Percentiles rank a stretch among this genome's conserved stretches.
These are phyloP conservation scores for Erythrobasidium hasegawianum DNA, from an alignment of 1,284 basidiomycete genomes.

Conservation along the genomic window DNA sequence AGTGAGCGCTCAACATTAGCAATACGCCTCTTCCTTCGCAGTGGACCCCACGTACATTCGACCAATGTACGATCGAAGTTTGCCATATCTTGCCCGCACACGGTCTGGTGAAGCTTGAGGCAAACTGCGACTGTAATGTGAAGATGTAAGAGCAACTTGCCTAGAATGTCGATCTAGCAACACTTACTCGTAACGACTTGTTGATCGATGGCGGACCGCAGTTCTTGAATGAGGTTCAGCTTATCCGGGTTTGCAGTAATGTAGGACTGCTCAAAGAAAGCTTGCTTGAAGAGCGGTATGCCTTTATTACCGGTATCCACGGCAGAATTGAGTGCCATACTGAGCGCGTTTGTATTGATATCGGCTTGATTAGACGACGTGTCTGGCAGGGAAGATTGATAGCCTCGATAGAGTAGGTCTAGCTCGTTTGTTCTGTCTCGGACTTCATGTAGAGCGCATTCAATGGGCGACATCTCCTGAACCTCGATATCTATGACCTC, in stretches of 20 bases:
- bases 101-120: slow-evolving; percentile 71
- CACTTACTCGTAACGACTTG: slow-evolving; percentile 57
- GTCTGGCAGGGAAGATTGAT: slow-evolving; percentile 56
- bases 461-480: slow-evolving; percentile 79
- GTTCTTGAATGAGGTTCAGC: slow-evolving; percentile 63
- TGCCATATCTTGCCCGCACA: slow-evolving; percentile 81
- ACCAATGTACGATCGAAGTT: slow-evolving; percentile 87
- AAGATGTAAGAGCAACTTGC: too few relatives aligned
- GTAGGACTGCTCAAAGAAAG: slow-evolving; percentile 72
- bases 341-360: slow-evolving; percentile 73
- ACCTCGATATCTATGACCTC: slow-evolving; percentile 74
- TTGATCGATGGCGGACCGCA: slow-evolving; percentile 71
- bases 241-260: slow-evolving; percentile 65
- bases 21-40: too few relatives aligned
- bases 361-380: slow-evolving; percentile 48
- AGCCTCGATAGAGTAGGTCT: slow-evolving; percentile 64
- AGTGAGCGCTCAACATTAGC: too few relatives aligned
- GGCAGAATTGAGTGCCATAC: slow-evolving; percentile 79
- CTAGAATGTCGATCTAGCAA: background rate
- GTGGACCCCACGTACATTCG: too few relatives aligned
- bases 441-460: slow-evolving; percentile 76
- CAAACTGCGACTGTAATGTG: slow-evolving; percentile 80
- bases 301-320: slow-evolving; percentile 80
- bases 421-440: slow-evolving; percentile 73
- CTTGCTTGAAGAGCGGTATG: slow-evolving; percentile 65